Percentiles rank a stretch among this genome's conserved stretches.
Conservation (phyloP, 495 filamentous ascomycete genomes). For the Hypomontagnella monticulosa region DNA sequence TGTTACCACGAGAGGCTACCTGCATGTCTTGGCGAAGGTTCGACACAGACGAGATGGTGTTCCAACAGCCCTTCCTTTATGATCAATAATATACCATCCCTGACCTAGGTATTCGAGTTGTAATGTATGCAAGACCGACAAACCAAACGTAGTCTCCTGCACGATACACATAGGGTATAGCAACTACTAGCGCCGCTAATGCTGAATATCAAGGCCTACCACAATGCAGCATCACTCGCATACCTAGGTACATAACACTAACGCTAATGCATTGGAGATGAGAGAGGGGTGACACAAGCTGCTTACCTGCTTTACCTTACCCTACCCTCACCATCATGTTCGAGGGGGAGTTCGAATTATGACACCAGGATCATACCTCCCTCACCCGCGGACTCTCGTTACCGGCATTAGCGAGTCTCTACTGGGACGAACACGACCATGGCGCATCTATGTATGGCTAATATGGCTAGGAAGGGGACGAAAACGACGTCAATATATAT, state of each 20-base stretch:
- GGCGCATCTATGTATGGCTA: slow-evolving; percentile 1
- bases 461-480: not conserved
- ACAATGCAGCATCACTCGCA: slow-evolving; percentile 43
- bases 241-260: slow-evolving; percentile 1
- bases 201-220: slow-evolving; percentile 15
- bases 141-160: slow-evolving; percentile 9
- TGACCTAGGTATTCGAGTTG: not conserved
- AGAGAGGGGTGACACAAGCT: slow-evolving; percentile 25
- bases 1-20: slow-evolving; percentile 37
- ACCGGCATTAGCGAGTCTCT: slow-evolving; percentile 38
- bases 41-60: slow-evolving; percentile 4
- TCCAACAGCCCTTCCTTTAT: slow-evolving; percentile 3
- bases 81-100: not conserved
- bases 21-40: slow-evolving; percentile 37
- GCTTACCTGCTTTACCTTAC: slow-evolving; percentile 24
- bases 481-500: slow-evolving; percentile 11
- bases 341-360: slow-evolving; percentile 23
- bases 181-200: slow-evolving; percentile 6
- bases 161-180: slow-evolving; percentile 5
- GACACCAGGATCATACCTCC: slow-evolving; percentile 9
- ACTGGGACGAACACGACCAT: slow-evolving; percentile 17
- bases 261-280: slow-evolving; percentile 25
- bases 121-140: slow-evolving; percentile 6
- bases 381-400: slow-evolving; percentile 30
- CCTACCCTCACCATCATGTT: slow-evolving; percentile 37